Conservation (phyloP, 805 yeast genomes). For the Metschnikowia noctiluminum region DNA sequence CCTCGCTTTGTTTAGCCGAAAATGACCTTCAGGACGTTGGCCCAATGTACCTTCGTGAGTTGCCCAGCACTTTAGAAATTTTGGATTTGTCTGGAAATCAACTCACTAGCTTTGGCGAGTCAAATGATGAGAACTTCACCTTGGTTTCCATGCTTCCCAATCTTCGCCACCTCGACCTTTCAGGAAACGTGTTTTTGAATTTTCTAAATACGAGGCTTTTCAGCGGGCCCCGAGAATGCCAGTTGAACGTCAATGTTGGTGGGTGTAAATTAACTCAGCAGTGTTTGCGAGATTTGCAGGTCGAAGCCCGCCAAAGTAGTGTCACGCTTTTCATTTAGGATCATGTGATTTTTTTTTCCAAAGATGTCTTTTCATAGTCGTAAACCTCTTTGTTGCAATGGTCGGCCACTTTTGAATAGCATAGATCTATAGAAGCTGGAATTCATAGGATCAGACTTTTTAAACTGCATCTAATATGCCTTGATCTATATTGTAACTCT, state of each 20-base stretch:
- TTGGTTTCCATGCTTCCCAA: slow-evolving; percentile 13
- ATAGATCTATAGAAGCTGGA: too few relatives aligned
- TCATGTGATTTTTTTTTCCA: too few relatives aligned
- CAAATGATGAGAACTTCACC: slow-evolving; percentile 1
- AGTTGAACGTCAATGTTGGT: slow-evolving; percentile 3
- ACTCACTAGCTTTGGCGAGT: slow-evolving; percentile 13
- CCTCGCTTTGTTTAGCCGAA: slow-evolving; percentile 22
- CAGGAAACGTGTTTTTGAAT: slow-evolving; percentile 7
- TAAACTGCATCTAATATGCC: too few relatives aligned
- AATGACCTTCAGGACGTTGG: slow-evolving; percentile 25
- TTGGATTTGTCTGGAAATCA: slow-evolving; percentile 24
- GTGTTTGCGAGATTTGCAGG: slow-evolving; percentile 7
- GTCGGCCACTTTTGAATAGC: too few relatives aligned
- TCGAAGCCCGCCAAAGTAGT: neutral
- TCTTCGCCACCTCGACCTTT: slow-evolving; percentile 10
- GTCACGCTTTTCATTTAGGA: neutral
- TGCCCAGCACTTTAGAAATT: slow-evolving; percentile 27
- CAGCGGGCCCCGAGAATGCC: slow-evolving; percentile 1
- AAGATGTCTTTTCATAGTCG: too few relatives aligned
- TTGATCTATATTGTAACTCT: too few relatives aligned
- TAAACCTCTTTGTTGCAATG: too few relatives aligned
- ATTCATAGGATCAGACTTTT: too few relatives aligned
- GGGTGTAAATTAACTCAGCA: slow-evolving; percentile 9
- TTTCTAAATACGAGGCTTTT: slow-evolving; percentile 10
- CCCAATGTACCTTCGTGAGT: slow-evolving; percentile 16